Evolutionary conservation across 768 basidiomycete species (phyloP), one percentile per base, ranked within the genome.

Genomic region (Xerocomus spinulosus): DNA sequence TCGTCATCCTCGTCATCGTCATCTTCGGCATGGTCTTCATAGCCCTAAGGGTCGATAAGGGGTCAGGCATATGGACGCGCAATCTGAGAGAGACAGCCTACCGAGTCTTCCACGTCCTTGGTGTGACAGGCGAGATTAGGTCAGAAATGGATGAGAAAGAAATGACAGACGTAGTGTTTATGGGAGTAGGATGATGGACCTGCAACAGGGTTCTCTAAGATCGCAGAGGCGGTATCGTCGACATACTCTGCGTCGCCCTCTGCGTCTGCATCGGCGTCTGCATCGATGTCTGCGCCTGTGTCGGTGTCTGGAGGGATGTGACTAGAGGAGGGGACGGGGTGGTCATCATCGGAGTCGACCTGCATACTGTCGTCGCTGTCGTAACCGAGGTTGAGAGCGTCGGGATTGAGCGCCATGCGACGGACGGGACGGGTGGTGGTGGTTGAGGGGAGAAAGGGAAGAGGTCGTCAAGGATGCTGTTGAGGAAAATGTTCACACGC

Each of bases 1-100:
- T 83, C 85, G 60, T 88, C 86, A 37, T 83, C 83, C 17, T 82
- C 77, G 36, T 72, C 71, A 10, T 72, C 73, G 5, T 81, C 80
- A 44, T 83, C 78, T 38, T 76, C 71, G 13, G 46, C 59, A 37
- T 65, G 68, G 52, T 70, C 75, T 36, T 81, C 82, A 52, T 86
- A 83, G 25, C 75, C 83, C 67, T 80, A 75, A 67, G 51, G 72
- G 76, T 50, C 69, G 76, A 78, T 76, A 55, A 58, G 36, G 32
- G 49, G 54, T 58, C 44, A 52, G 59, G 43, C n/a, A 56, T 38
- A 37, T 39, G 53, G 47, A 46, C 21, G 48, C 0, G 47, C 20
- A 54, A 50, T 36, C 9, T n/a, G 40, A 7, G 13, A 42, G 55
- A 44, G 53, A 53, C 42, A 52, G 55, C 57, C 21, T 51, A 63